These are phyloP conservation scores for Lentinula sp. DNA, from an alignment of 768 basidiomycete genomes.

Conservation along the genomic window DNA sequence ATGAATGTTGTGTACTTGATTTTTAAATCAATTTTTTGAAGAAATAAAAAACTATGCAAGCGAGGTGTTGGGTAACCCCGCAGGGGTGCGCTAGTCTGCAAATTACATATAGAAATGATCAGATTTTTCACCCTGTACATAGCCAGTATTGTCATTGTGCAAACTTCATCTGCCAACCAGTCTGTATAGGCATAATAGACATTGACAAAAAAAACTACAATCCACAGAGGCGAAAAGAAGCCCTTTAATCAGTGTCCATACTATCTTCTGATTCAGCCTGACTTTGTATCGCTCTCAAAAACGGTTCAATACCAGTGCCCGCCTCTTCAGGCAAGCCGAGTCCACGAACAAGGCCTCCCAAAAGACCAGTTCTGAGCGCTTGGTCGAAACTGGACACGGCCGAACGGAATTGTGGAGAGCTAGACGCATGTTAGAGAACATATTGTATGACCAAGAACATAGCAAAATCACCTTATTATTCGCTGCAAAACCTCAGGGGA, in stretches of 20 bases:
- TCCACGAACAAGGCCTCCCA: constrained; percentile 68
- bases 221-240: no score
- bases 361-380: constrained; percentile 74
- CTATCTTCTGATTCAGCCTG: constrained; percentile 58
- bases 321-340: constrained; percentile 85
- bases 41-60: no score
- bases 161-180: no score
- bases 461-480: constrained; percentile 50
- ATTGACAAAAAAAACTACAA: no score
- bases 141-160: no score
- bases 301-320: constrained; percentile 69
- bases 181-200: no score
- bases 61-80: no score
- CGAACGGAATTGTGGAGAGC: constrained; percentile 77
- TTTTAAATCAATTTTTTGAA: no score
- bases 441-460: not conserved
- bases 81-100: no score
- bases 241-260: constrained; percentile 64
- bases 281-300: constrained; percentile 74
- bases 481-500: constrained; percentile 64
- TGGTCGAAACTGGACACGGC: constrained; percentile 80
- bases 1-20: no score
- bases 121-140: no score
- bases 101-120: no score
- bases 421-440: constrained; percentile 13